Percentiles rank a stretch among this genome's conserved stretches.
Evolutionary conservation across 495 filamentous ascomycete genomes (phyloP).

Genomic region (Trichoderma reesei): DNA sequence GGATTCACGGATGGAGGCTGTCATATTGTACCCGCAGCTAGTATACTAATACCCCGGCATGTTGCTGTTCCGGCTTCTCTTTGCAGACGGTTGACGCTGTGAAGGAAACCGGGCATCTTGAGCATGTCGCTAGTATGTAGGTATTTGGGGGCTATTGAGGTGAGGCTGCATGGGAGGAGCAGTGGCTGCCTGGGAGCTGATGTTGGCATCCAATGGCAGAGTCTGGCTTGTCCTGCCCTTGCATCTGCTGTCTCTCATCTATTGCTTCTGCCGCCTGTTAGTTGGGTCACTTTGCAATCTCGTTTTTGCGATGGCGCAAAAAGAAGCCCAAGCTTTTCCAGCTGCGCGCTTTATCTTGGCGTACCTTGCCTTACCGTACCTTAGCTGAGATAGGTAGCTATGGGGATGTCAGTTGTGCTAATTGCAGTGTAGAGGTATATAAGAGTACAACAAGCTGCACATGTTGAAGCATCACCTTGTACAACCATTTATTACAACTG

Average conservation of each 20-base stretch:
- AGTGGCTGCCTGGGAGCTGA: not conserved
- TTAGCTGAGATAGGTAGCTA: too few relatives aligned
- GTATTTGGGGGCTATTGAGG: not conserved
- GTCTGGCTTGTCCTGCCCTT: not conserved
- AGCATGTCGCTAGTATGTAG: not conserved
- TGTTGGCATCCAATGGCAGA: not conserved
- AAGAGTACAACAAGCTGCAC: too few relatives aligned
- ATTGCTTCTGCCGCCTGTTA: not conserved
- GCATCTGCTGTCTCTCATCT: not conserved
- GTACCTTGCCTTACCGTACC: too few relatives aligned
- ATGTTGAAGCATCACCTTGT: too few relatives aligned
- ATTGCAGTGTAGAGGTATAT: too few relatives aligned
- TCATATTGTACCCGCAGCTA: too few relatives aligned
- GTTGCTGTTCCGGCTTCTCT: not conserved
- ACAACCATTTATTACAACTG: too few relatives aligned
- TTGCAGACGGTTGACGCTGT: too few relatives aligned
- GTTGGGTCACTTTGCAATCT: not conserved
- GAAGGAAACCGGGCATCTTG: not conserved
- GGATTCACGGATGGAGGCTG: too few relatives aligned
- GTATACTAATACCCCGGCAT: conserved; percentile 1
- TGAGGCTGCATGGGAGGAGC: not conserved
- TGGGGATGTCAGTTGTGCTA: too few relatives aligned
- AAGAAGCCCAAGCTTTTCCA: not conserved
- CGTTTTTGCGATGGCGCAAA: not conserved
- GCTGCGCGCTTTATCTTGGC: not conserved